Base-by-base conservation (phyloP, 164 flowering plant genomes). In the Nelumbo lutea region DNA sequence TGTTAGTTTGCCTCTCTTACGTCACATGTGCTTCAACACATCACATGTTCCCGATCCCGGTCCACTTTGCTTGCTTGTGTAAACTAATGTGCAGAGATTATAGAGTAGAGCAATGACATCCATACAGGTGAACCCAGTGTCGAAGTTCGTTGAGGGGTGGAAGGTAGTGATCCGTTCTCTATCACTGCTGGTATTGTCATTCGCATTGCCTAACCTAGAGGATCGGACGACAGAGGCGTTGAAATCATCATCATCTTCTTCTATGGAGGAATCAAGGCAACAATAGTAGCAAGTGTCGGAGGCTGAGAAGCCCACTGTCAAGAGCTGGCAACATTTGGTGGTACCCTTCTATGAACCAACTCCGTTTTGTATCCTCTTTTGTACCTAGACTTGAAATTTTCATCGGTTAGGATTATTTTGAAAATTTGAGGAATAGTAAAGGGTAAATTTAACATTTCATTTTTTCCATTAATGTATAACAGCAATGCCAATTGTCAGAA, bases 141-240 rank as follows among this genome's bases (percentile, higher is more conserved):
- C 75, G 3, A 67, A 65, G 41, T 59, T 64, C 42, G 70, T 75
- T 9, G 59, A 81, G 9, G 77, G 80, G 15, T 92, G 94, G 96
- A 88, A 93, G 77, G 87, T 80, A 0, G 94, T 91, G 10, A 93
- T 93, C 46, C 98, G 96, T 39, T 86, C 90, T 27, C 65, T 90
- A 13, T 93, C 98, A 4, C 98, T 96, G 51, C 72, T 90, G 44
- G 79, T 69, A 27, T 15, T 76, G 2, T 85, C 94, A 9, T 88
- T 92, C 8, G 15, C 80, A 9, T 67, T 82, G 9, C 70, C 76
- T 11, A 52, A 52, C 8, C 68, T 42, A 0, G 68, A 71, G 5
- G 73, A 79, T 53, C 73, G 59, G 59, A 45, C 71, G 77, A 60
- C 51, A 42, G 79, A 72, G 44, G 52, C 42, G 6, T 11, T 13